These are phyloP conservation scores for Discostella pseudostelligera DNA, from an alignment of 108 stramenopile genomes.

Conservation along the genomic window DNA sequence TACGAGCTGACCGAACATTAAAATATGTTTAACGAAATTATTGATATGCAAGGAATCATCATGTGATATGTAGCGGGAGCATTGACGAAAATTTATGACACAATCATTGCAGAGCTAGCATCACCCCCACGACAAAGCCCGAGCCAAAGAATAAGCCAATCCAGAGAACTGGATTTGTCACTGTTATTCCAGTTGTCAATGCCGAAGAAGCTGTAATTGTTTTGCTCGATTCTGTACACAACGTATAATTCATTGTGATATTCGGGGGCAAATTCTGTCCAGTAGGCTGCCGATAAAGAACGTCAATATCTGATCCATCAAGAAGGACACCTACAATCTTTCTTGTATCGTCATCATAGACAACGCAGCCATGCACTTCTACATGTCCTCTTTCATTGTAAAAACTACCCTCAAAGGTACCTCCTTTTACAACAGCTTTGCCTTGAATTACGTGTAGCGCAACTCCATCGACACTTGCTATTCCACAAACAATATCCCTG, in stretches of 20 bases:
- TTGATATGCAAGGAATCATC: too few relatives aligned
- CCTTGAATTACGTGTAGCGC: slow-evolving; percentile 20
- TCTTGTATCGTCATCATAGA: slow-evolving; percentile 9
- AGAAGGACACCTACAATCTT: slow-evolving; percentile 18
- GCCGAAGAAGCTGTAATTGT: too few relatives aligned
- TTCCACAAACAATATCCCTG: slow-evolving; percentile 18
- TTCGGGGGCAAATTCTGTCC: slow-evolving; percentile 1
- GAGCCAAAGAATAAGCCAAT: too few relatives aligned
- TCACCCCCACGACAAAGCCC: too few relatives aligned
- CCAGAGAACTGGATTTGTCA: too few relatives aligned
- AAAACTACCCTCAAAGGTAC: slow-evolving; percentile 16
- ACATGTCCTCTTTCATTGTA: slow-evolving; percentile 17
- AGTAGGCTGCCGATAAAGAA: slow-evolving; percentile 10
- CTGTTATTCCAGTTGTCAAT: too few relatives aligned
- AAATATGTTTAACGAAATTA: too few relatives aligned
- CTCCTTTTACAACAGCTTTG: slow-evolving; percentile 23
- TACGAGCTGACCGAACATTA: too few relatives aligned
- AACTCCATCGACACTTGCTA: slow-evolving; percentile 15
- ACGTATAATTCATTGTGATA: slow-evolving; percentile 14
- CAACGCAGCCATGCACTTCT: slow-evolving; percentile 33
- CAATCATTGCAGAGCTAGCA: too few relatives aligned
- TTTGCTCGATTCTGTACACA: slow-evolving; percentile 17
- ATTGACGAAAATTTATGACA: too few relatives aligned
- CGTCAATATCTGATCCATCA: slow-evolving; percentile 30
- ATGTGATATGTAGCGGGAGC: too few relatives aligned